A percentile compares a stretch with the other conserved stretches of the same genome.
Conservation (phyloP, 495 filamentous ascomycete genomes). For the Acidomyces sp. region DNA sequence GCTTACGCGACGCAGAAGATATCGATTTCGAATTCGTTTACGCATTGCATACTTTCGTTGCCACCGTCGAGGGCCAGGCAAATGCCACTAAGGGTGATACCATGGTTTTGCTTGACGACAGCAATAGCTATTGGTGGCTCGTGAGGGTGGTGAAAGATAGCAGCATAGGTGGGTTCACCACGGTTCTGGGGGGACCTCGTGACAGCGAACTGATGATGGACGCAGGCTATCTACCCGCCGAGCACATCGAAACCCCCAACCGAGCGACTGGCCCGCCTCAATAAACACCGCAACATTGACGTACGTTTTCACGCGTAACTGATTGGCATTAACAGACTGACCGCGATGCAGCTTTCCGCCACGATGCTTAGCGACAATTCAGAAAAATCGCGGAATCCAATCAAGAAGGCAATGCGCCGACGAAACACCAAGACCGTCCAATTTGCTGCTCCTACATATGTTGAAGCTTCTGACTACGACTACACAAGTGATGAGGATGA, state of each 20-base stretch:
- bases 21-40: constrained; percentile 99
- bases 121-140: constrained; percentile 99
- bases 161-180: constrained; percentile 64
- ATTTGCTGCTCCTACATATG: constrained; percentile 75
- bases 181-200: background rate
- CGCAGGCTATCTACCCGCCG: constrained; percentile 84
- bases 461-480: constrained; percentile 81
- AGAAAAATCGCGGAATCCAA: constrained; percentile 76
- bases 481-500: constrained; percentile 76
- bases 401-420: constrained; percentile 80
- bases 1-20: constrained; percentile 79
- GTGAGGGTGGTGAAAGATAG: constrained; percentile 93
- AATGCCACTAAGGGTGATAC: constrained; percentile 98
- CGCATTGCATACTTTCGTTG: constrained; percentile 91
- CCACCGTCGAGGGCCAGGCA: constrained; percentile 94
- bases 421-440: constrained; percentile 80
- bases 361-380: constrained; percentile 87
- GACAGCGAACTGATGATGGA: constrained; percentile 13
- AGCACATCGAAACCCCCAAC: constrained; percentile 98
- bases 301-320: constrained; percentile 37
- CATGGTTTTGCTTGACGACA: constrained; percentile 99
- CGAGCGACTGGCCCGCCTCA: constrained; percentile 80
- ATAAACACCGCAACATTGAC: constrained; percentile 97
- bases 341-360: constrained; percentile 54
- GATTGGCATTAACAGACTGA: constrained; percentile 6